Conservation (phyloP, 805 yeast species). For the Candida suzukii region DNA sequence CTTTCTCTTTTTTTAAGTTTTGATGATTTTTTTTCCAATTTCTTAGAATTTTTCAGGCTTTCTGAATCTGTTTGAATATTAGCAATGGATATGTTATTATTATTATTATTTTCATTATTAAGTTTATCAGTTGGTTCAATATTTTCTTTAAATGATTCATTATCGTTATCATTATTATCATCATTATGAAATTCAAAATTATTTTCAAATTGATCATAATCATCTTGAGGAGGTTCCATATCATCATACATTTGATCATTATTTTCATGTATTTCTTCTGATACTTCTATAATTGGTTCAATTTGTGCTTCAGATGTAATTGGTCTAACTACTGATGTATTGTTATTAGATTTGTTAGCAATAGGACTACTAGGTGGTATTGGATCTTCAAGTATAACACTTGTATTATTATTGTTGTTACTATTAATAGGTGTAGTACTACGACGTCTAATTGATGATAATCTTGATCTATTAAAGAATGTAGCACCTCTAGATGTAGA, state of each 20-base stretch:
- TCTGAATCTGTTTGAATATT: too few relatives aligned
- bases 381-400: background rate
- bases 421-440: too few relatives aligned
- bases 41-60: too few relatives aligned
- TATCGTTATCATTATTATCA: background rate
- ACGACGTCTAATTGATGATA: slow-evolving; percentile 6
- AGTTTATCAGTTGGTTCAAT: background rate
- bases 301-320: background rate
- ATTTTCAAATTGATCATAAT: background rate
- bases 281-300: background rate
- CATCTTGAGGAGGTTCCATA: slow-evolving; percentile 1
- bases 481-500: slow-evolving; percentile 16
- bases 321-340: background rate
- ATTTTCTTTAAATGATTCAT: too few relatives aligned
- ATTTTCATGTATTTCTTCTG: background rate
- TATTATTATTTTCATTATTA: too few relatives aligned
- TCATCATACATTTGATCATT: too few relatives aligned
- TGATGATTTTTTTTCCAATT: background rate
- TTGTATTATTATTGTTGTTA: slow-evolving; percentile 5
- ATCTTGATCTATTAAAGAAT: slow-evolving; percentile 14
- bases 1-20: background rate
- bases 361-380: background rate
- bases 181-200: background rate
- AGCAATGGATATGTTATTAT: too few relatives aligned
- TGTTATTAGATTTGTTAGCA: background rate